Evolutionary conservation across 345 rosid species (phyloP), one percentile per base, ranked within the genome.

Genomic region (Linum tenue): DNA sequence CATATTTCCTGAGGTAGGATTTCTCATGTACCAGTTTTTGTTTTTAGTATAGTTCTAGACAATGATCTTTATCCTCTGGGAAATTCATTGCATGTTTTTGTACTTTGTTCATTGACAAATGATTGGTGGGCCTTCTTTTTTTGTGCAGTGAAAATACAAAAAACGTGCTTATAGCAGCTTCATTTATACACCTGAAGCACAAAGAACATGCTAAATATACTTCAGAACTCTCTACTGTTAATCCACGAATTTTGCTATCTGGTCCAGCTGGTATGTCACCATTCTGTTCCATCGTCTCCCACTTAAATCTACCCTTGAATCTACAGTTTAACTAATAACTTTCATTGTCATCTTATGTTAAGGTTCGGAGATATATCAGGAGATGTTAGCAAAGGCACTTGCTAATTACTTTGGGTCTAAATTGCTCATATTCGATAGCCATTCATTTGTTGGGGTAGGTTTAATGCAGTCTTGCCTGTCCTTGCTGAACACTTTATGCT

Each of bases 341-440:
- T 42, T 62, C 36, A 22, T 61, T 37, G 63, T 48, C 56, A 72
- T 71, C 56, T 55, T 42, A 40, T 55, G 64, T 83, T 67, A 71
- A 91, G 98, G 96, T 73, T 91, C 98, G 43, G 96, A 89, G 73
- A 84, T 88, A 71, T 91, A 89, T 70, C 96, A 91, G 82, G 92
- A 91, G 80, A 83, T 84, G 96, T 76, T 91, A 82, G 89, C 78
- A 43, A 86, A 84, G 80, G 95, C 98, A 48, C 95, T 91, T 77
- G 98, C 96, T 55, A 82, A 78, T 43, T 70, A 82, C 78, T 89
- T 85, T 62, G 84, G 83, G 70, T 86, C 98, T 51, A 89, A 86
- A 75, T 72, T 91, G 81, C 95, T 91, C 60, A 76, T 91, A 75
- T 86, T 84, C 81, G 98, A 91, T 76, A 82, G 87, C 72, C 83